These are phyloP conservation scores for Fusarium penzigii DNA, from an alignment of 2,329 filamentous ascomycete species.

Conservation along the genomic window DNA sequence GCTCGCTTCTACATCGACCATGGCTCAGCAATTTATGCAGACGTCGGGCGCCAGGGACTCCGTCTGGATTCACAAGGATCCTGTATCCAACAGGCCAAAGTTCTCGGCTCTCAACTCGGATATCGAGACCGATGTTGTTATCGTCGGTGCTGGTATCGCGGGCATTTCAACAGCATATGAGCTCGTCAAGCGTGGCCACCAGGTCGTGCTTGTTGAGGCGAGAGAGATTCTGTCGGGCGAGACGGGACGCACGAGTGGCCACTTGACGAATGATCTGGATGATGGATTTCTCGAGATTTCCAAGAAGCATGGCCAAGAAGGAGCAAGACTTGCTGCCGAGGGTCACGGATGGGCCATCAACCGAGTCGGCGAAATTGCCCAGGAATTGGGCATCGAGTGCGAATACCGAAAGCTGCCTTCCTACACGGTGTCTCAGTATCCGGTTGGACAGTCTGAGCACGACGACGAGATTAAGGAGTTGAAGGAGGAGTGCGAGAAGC, in stretches of 20 bases:
- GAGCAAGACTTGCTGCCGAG: conserved; percentile 51
- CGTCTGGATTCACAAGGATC: conserved; percentile 54
- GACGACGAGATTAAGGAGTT: conserved; percentile 32
- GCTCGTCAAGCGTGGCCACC: conserved; percentile 49
- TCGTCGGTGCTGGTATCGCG: conserved; percentile 17
- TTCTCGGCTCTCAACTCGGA: conserved; percentile 8
- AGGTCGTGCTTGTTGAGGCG: conserved; percentile 55
- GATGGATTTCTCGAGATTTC: conserved; percentile 53
- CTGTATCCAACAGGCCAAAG: conserved; percentile 35
- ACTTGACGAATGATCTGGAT: conserved; percentile 55
- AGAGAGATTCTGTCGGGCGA: conserved; percentile 56
- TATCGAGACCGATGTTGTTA: conserved; percentile 14
- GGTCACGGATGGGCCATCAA: conserved; percentile 56
- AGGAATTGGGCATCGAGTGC: conserved; percentile 53
- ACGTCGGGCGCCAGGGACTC: conserved; percentile 53
- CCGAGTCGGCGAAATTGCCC: conserved; percentile 50
- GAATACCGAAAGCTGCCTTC: conserved; percentile 53
- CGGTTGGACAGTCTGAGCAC: conserved; percentile 42
- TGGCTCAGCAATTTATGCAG: conserved; percentile 15
- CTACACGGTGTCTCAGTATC: conserved; percentile 53
- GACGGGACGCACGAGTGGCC: conserved; percentile 54
- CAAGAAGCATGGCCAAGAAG: conserved; percentile 51
- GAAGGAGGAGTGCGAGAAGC: conserved; percentile 9
- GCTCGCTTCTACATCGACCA: not conserved
- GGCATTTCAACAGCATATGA: conserved; percentile 20